Base-by-base conservation (phyloP, 768 basidiomycete genomes). In the Auricularia auricula-judae region DNA sequence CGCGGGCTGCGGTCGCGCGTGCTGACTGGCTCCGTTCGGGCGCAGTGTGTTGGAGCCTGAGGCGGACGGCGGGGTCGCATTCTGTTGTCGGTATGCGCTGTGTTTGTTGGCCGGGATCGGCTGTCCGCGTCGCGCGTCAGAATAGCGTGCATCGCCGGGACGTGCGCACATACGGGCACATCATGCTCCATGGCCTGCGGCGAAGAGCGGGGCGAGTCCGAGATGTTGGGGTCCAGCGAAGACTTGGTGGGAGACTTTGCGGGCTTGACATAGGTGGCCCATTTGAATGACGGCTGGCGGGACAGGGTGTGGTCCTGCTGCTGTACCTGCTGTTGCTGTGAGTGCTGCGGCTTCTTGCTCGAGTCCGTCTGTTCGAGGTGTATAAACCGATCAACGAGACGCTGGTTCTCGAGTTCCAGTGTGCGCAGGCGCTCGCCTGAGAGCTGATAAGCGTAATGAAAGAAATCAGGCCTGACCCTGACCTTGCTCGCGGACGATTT, bases 281-380 rank as follows among this genome's bases (percentile, higher is more conserved):
- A 94, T 71, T 92, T 92, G 76, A 93, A 91, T 14, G 92, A 92
- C 36, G 86, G 84, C 70, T 91, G 89, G 63, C 89, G 82, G 62
- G 78, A 80, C 23, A 93, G 74, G 3, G 84, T 74, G 62, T 77
- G 80, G 35, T 74, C 74, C 16, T 78, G 56, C 56, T 12, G 34
- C 53, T 54, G 53, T n/a, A 18, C 53, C 39, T 42, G 39, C 39
- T 42, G 39, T 34, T 35, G 62, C 36, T 51, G 56, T 62, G 47
- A 39, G 36, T 33, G 59, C 33, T 36, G 61, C 4, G 33, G 63
- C 36, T 43, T 64, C 29, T 47, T 23, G 21, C 36, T 21, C 23
- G 60, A 29, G 21, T 61, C 34, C 3, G 39, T 42, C 12, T 64
- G 56, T 33, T 66, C 64, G 63, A 29, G 64, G 23, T n/a, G 23